Base-by-base conservation (phyloP, 305 asterid genomes). In the Rubia tinctorum region DNA sequence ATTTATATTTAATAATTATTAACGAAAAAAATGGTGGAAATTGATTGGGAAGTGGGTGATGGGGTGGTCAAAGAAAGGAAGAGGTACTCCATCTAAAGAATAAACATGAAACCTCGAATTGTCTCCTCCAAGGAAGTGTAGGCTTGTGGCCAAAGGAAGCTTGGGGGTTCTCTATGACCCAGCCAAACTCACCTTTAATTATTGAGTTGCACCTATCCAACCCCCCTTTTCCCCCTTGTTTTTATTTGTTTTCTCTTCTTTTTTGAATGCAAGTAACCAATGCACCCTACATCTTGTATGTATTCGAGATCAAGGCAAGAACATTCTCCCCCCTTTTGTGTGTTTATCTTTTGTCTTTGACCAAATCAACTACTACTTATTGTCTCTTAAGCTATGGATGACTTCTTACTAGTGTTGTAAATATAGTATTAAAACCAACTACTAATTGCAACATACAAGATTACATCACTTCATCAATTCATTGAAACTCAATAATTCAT, bases 111-210 rank as follows among this genome's bases (percentile, higher is more conserved):
- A 88, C 95, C 88, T 84, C 93, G 73, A 87, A 82, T 86, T 91
- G 96, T 91, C 97, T 90, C 97, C 96, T 84, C 82, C 80, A 70
- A 86, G 89, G 91, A 84, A 85, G 85, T 84, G 82, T 87, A 83
- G 83, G 80, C 94, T 87, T 87, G 88, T 84, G 87, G 30, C 88
- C 91, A 82, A 90, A 90, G 93, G 86, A 79, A 87, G 79, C 91
- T 84, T 82, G 56, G 43, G 66, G 73, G 69, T 80, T 76, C 72
- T 73, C 78, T 6, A 53, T 37, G 49, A 22, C 67, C 70, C 27
- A 11, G 0, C 71, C 37, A 42, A 17, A 18, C 42, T 8, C 30
- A 7, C 82, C 83, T 86, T 83, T 82, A 59, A 55, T 82, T 82
- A 85, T 83, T 82, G 76, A 82, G 75, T 79, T 79, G 80, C 80